Evolutionary conservation across 2,329 filamentous ascomycete genomes (phyloP), one percentile per base, ranked within the genome.

Genomic region (Chrysoporthe austroafricana): DNA sequence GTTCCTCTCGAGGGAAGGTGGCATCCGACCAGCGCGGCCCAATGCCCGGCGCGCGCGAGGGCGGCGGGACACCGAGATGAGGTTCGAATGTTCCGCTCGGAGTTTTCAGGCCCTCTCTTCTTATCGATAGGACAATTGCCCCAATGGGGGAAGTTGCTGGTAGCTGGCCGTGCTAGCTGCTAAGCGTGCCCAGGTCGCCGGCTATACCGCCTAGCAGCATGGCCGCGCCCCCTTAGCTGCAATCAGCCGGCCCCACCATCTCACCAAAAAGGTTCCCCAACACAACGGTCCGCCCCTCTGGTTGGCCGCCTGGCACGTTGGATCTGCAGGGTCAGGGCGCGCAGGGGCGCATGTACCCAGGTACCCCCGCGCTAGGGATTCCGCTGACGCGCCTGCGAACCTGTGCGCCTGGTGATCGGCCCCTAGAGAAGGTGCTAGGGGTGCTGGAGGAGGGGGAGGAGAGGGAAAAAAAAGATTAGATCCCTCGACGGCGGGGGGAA

Each of bases 241-340:
- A 67, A 62, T 48, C 21, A 16, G n/a, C 32, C 43, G 43, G 18
- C 58, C 65, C 68, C 68, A 67, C 68, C 68, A 64, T 67, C 68
- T 66, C 68, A 69, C 68, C 68, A 69, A 68, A 67, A 54, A 32
- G 64, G 50, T 64, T 60, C 67, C 67, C 68, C 68, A 69, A 69
- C 68, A 66, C 66, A 60, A 62, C 50, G 62, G 58, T 36, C 21
- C 62, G 18, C 42, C 65, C 50, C 16, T 18, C 6, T 69, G 62
- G 67, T 69, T 69, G 68, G 68, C 6, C 43, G 11, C 36, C 48
- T 46, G 60, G 50, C 54, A 57, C 48, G 58, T 69, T 62, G 42
- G 57, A 50, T 57, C 64, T 63, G 67, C 67, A 66, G 64, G 60
- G 64, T 59, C 59, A 61, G 63, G 34, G 34, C 16, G 3, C 2